Evolutionary conservation across 2,329 filamentous ascomycete species (phyloP), one percentile per base, ranked within the genome.

Genomic region (Stagonosporopsis vannaccii): DNA sequence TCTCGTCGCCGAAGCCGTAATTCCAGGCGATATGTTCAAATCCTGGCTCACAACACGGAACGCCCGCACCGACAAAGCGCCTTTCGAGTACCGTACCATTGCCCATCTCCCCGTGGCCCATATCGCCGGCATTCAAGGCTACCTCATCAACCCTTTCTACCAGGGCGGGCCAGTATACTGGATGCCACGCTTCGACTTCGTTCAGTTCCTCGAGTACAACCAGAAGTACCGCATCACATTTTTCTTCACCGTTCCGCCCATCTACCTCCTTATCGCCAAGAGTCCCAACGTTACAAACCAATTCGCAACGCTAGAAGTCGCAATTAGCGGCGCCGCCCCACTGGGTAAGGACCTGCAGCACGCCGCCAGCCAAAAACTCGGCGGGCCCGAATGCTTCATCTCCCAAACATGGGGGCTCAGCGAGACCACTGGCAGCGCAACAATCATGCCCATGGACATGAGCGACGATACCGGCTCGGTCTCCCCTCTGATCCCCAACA

Each of bases 151-250:
- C 46, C 78, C 79, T 0, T 74, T 80, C 58, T 75, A 74, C 59
- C 63, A 74, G 59, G 75, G 72, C 30, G 76, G 76, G 2, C 61
- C 68, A 4, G 69, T 84, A 2, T 88, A 85, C 76, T 88, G 86
- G 86, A 88, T 89, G 86, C 76, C 80, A 4, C 79, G 77, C 36
- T 89, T 88, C 68, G 80, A 85, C 57, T 85, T 86, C 56, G 67
- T 71, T 2, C 75, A 80, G 33, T 87, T 89, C 66, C 77, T 87
- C 48, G 72, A 76, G 35, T 81, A 86, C 70, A 79, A 77, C 62
- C 78, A 78, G 37, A 76, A 78, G 44, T 81, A 84, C 64, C 70
- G 72, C 11, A 79, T 87, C 58, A 86, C 83, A 0, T 75, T 70
- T 46, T 82, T 87, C 67, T 82, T 87, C 66, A 84, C 80, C 5